Conservation (phyloP, 306 rosid species). For the Nissolia schottii region DNA sequence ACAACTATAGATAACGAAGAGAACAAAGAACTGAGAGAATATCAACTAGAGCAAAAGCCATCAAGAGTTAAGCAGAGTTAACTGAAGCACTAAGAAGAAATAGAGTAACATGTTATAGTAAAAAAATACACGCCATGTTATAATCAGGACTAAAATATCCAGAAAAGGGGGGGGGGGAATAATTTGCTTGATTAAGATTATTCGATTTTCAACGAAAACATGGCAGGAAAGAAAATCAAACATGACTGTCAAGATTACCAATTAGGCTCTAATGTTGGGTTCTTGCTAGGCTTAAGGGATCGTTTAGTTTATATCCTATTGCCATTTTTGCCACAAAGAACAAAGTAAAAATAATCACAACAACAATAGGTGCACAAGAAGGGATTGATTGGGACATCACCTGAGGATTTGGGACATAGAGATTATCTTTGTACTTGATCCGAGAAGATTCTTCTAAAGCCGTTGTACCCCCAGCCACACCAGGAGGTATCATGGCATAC, state of each 20-base stretch:
- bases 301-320: background rate
- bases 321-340: background rate
- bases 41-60: background rate
- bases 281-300: background rate
- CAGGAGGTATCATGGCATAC: conserved; percentile 78
- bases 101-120: background rate
- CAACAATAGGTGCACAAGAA: background rate
- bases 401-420: conserved; percentile 94
- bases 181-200: background rate
- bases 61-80: background rate
- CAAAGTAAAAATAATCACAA: background rate
- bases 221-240: background rate
- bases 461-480: conserved; percentile 81
- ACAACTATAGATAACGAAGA: background rate
- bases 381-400: conserved; percentile 25
- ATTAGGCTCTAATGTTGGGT: background rate
- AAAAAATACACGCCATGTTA: too few relatives aligned
- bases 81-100: background rate
- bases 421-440: conserved; percentile 87
- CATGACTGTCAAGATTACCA: background rate
- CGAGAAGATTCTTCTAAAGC: conserved; percentile 88
- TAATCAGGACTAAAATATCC: background rate
- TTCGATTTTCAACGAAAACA: background rate
- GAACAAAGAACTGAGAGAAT: background rate
- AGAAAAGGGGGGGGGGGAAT: background rate